Conservation (phyloP, 2,329 filamentous ascomycete species). For the Cladophialophora chaetospira region DNA sequence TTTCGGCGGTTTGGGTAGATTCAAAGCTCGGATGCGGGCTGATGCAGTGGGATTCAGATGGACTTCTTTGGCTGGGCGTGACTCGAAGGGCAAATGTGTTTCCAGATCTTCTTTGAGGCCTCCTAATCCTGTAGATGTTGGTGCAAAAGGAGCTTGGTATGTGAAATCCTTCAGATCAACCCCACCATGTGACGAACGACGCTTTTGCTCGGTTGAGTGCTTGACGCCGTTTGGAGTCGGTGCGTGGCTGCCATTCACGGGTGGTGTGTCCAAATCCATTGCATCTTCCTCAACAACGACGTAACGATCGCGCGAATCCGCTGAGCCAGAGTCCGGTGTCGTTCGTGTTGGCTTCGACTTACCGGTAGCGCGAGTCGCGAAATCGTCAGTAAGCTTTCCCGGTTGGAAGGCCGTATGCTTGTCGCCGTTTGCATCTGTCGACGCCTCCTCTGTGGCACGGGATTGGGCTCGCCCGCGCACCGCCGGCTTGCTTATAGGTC, state of each 20-base stretch:
- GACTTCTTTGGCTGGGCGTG: conserved; percentile 46
- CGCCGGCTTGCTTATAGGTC: conserved; percentile 23
- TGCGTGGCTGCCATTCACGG: conserved; percentile 19
- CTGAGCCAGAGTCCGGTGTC: conserved; percentile 4
- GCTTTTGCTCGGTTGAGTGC: conserved; percentile 1
- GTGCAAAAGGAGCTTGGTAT: conserved; percentile 52
- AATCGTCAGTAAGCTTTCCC: conserved; percentile 29
- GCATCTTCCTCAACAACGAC: conserved; percentile 38
- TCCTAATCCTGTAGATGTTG: conserved; percentile 52
- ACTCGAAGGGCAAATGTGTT: conserved; percentile 60
- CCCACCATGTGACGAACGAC: conserved; percentile 27
- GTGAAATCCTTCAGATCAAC: conserved; percentile 55
- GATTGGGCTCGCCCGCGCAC: conserved; percentile 24
- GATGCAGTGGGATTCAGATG: conserved; percentile 45
- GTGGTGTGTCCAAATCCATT: conserved; percentile 51
- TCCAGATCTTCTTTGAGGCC: conserved; percentile 55
- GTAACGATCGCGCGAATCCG: conserved; percentile 22
- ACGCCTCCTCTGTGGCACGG: conserved; percentile 14
- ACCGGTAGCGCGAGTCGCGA: conserved; percentile 18
- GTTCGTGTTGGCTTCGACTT: background rate
- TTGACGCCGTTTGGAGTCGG: conserved; percentile 9
- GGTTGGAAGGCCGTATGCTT: conserved; percentile 27
- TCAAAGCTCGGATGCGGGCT: conserved; percentile 38
- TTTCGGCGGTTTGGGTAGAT: conserved; percentile 55
- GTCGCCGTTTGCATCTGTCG: conserved; percentile 19